Conservation (phyloP, 2,329 filamentous ascomycete genomes). For the Talaromyces pinophilus region DNA sequence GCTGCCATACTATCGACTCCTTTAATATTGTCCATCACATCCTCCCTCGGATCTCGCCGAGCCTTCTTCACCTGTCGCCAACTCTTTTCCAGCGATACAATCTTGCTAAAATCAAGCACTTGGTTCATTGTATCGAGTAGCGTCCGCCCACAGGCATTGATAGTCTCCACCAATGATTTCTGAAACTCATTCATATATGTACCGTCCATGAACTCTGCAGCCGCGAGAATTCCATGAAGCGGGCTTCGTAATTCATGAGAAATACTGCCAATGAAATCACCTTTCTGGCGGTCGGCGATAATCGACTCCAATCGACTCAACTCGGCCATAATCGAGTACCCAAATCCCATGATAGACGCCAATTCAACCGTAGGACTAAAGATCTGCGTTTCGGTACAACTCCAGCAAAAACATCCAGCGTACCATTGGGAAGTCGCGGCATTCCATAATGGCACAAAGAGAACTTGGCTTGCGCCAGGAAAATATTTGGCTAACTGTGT, state of each 20-base stretch:
- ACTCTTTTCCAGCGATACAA: slow-evolving; percentile 44
- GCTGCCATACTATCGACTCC: slow-evolving; percentile 36
- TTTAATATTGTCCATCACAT: slow-evolving; percentile 25
- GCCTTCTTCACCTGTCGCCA: slow-evolving; percentile 38
- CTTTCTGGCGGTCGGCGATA: slow-evolving; percentile 47
- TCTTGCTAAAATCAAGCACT: slow-evolving; percentile 55
- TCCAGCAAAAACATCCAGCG: slow-evolving; percentile 50
- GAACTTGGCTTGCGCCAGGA: slow-evolving; percentile 49
- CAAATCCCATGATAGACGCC: slow-evolving; percentile 45
- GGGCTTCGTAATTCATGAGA: slow-evolving; percentile 48
- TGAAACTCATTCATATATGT: slow-evolving; percentile 45
- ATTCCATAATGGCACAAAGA: slow-evolving; percentile 57
- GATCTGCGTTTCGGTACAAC: slow-evolving; percentile 38
- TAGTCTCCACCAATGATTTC: slow-evolving; percentile 41
- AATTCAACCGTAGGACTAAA: slow-evolving; percentile 43
- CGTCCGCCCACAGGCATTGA: slow-evolving; percentile 46
- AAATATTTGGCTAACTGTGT: slow-evolving; percentile 48
- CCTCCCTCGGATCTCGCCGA: slow-evolving; percentile 31
- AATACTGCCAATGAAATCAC: slow-evolving; percentile 48
- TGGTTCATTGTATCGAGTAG: slow-evolving; percentile 49
- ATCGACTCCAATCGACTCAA: slow-evolving; percentile 46
- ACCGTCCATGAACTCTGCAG: slow-evolving; percentile 44
- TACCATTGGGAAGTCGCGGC: slow-evolving; percentile 51
- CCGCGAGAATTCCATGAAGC: slow-evolving; percentile 46
- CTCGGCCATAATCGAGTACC: slow-evolving; percentile 47